These are phyloP conservation scores for Artemisia princeps DNA, from an alignment of 140 eudicot species.

Conservation along the genomic window DNA sequence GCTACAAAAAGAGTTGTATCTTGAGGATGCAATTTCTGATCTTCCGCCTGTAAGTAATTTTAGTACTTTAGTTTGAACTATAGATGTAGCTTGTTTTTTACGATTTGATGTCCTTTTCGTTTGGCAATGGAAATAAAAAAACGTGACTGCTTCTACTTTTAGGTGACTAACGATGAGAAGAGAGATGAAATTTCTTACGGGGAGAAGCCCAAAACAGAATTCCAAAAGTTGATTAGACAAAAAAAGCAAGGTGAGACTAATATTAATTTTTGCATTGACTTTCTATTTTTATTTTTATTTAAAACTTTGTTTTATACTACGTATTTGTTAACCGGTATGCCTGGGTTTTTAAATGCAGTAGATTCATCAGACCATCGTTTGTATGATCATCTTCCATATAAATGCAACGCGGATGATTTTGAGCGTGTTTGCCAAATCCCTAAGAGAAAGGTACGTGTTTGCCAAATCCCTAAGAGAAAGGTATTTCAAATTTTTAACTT, in stretches of 20 bases:
- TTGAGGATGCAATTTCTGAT: conserved; percentile 66
- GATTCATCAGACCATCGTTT: conserved; percentile 24
- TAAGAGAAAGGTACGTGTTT: conserved; percentile 67
- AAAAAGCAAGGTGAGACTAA: conserved; percentile 36
- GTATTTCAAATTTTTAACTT: conserved; percentile 22
- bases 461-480: conserved; percentile 61
- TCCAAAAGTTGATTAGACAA: conserved; percentile 47
- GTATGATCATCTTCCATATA: conserved; percentile 62
- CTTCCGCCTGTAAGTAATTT: conserved; percentile 54
- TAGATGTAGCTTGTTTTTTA: too few relatives aligned
- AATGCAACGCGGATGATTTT: conserved; percentile 55
- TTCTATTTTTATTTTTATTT: too few relatives aligned
- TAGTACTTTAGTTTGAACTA: not conserved
- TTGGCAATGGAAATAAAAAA: too few relatives aligned
- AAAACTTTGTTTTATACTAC: not conserved
- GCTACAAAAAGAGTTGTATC: conserved; percentile 38
- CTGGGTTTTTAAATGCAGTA: conserved; percentile 12
- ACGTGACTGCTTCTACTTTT: not conserved
- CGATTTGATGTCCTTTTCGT: too few relatives aligned
- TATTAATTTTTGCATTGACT: not conserved
- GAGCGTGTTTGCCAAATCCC: conserved; percentile 63
- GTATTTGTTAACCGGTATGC: conserved; percentile 29
- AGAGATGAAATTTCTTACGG: conserved; percentile 50
- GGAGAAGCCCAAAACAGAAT: conserved; percentile 39
- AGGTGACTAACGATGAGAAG: conserved; percentile 53